phyloP scores from a whole-genome alignment of 768 basidiomycete species.

The Xerocomellus chrysenteron region DNA sequence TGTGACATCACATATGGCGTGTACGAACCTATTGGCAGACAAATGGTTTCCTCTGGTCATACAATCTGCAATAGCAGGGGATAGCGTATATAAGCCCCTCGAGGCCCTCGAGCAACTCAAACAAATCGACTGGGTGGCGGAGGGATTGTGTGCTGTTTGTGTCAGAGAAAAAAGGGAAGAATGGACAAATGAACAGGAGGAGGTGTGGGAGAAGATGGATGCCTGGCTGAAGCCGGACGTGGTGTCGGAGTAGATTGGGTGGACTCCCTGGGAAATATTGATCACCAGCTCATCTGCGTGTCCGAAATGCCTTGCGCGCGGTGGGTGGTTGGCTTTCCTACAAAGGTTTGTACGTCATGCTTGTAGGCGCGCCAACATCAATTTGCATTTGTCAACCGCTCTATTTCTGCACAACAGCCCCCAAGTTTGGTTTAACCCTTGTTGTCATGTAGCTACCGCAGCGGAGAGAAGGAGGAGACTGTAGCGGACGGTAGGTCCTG shows the following conservation, averaged over 20 bases:
- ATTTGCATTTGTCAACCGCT: not conserved
- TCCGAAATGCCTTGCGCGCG: not conserved
- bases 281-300: not conserved
- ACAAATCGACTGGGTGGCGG: conserved; percentile 53
- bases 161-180: conserved; percentile 58
- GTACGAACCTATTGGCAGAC: conserved; percentile 71
- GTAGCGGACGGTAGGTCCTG: not conserved
- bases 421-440: not conserved
- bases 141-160: conserved; percentile 61
- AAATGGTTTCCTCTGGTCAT: conserved; percentile 73
- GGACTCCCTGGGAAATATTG: not conserved
- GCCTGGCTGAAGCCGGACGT: conserved; percentile 44
- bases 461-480: not conserved
- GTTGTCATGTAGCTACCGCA: not conserved
- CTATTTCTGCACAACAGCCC: not conserved
- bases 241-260: conserved; percentile 7
- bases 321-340: not conserved
- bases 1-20: conserved; percentile 68
- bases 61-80: conserved; percentile 57
- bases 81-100: conserved; percentile 67
- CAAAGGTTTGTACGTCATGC: conserved; percentile 1
- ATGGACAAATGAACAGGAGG: conserved; percentile 61
- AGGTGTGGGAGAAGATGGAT: conserved; percentile 61
- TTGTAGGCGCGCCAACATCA: conserved; percentile 1
- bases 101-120: conserved; percentile 67